Percentiles rank a stretch among this genome's conserved stretches.
phyloP scores from a whole-genome alignment of 2,329 filamentous ascomycete species.

The Aureobasidium musti region DNA sequence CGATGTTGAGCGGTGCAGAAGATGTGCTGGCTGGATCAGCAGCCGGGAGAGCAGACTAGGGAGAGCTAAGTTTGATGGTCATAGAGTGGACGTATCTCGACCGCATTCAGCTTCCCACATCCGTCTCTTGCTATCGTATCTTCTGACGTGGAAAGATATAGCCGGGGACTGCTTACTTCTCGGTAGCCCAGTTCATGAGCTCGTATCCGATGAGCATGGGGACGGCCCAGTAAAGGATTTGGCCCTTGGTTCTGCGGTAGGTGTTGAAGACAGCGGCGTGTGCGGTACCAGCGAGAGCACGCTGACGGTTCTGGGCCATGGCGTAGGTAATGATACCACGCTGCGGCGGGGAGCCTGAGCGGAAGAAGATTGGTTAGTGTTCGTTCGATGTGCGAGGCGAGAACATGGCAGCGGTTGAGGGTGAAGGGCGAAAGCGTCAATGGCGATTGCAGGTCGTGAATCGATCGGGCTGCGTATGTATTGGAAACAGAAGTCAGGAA shows the following conservation, averaged over 20 bases:
- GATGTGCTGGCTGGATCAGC: not conserved
- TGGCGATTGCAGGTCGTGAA: constrained; percentile 17
- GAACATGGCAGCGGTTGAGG: constrained; percentile 8
- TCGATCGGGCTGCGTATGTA: not conserved
- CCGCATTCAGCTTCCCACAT: not conserved
- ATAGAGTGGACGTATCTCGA: not conserved
- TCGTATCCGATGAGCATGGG: constrained; percentile 78
- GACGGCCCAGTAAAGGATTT: constrained; percentile 87
- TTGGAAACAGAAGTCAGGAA: constrained; percentile 37
- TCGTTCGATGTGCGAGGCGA: constrained; percentile 28
- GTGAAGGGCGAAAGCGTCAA: not conserved
- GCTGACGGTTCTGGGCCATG: constrained; percentile 84
- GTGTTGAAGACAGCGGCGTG: constrained; percentile 93
- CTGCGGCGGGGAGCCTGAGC: constrained; percentile 54
- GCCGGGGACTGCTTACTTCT: constrained; percentile 64
- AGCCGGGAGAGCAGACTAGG: not conserved
- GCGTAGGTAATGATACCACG: constrained; percentile 69
- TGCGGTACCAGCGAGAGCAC: constrained; percentile 74
- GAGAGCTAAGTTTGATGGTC: not conserved
- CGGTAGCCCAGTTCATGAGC: constrained; percentile 84
- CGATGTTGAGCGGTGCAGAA: not conserved
- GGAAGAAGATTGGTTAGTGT: constrained; percentile 30
- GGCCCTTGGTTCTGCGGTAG: constrained; percentile 79
- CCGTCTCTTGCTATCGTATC: constrained; percentile 28
- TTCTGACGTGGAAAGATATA: not conserved